phyloP scores from a whole-genome alignment of 179 eudicot genomes.

The Spergularia azorica region DNA sequence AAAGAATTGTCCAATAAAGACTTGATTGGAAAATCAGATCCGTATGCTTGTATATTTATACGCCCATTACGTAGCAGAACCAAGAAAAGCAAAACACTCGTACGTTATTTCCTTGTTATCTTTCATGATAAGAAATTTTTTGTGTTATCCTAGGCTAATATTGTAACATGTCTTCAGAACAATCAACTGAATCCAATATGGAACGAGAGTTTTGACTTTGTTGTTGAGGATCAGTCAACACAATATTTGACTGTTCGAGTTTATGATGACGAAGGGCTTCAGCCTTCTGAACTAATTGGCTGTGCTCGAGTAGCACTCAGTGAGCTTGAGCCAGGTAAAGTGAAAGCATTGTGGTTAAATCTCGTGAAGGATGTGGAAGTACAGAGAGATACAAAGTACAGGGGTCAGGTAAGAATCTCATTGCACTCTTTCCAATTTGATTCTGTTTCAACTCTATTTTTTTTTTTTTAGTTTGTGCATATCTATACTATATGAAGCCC shows the following conservation, averaged over 20 bases:
- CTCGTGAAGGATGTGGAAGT: constrained; percentile 85
- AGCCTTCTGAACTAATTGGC: constrained; percentile 80
- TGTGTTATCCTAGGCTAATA: constrained; percentile 1
- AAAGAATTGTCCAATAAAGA: constrained; percentile 86
- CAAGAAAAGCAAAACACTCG: constrained; percentile 79
- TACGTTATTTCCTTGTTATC: constrained; percentile 35
- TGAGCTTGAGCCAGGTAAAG: constrained; percentile 86
- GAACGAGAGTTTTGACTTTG: constrained; percentile 92
- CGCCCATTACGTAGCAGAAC: constrained; percentile 80
- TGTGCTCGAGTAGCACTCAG: constrained; percentile 66
- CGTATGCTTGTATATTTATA: constrained; percentile 73
- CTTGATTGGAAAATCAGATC: constrained; percentile 94
- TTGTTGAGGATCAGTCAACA: constrained; percentile 82
- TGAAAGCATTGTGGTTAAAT: constrained; percentile 77
- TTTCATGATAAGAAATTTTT: background rate
- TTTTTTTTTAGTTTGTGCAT: background rate
- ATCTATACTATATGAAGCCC: background rate
- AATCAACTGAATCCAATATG: constrained; percentile 87
- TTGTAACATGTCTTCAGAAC: constrained; percentile 43
- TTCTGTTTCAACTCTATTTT: background rate
- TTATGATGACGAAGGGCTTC: constrained; percentile 92
- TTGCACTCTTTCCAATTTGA: background rate
- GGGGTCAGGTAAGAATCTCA: constrained; percentile 68
- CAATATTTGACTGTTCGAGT: constrained; percentile 83
- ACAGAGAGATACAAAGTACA: constrained; percentile 78